phyloP scores from a whole-genome alignment of 2,329 filamentous ascomycete species.

The Aspergillus uvarum region DNA sequence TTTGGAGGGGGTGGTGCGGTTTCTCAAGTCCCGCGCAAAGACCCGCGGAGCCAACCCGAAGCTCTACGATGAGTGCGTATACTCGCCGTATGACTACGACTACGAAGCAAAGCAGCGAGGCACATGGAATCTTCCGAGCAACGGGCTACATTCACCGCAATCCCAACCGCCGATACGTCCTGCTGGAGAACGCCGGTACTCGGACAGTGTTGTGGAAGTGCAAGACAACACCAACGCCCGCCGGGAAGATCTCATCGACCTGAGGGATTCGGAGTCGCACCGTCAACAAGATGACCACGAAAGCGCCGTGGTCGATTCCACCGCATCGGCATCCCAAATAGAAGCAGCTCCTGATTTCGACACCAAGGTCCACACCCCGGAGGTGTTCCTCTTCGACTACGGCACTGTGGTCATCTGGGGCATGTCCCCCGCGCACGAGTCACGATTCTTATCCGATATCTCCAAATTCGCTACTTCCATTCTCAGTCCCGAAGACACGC shows the following conservation, averaged over 20 bases:
- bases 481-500: conserved; percentile 80
- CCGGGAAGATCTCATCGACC: conserved; percentile 64
- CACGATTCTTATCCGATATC: conserved; percentile 87
- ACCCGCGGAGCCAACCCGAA: conserved; percentile 80
- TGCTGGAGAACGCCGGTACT: conserved; percentile 67
- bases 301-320: conserved; percentile 25
- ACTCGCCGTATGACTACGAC: conserved; percentile 85
- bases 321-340: conserved; percentile 30
- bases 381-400: conserved; percentile 95
- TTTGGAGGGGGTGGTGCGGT: conserved; percentile 84
- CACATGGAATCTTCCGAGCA: conserved; percentile 31
- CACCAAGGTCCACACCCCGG: conserved; percentile 83
- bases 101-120: conserved; percentile 46
- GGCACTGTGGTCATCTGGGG: conserved; percentile 98
- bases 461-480: conserved; percentile 93
- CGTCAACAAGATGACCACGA: conserved; percentile 23
- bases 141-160: conserved; percentile 36
- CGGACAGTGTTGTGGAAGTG: conserved; percentile 64
- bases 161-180: conserved; percentile 24
- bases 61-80: conserved; percentile 95
- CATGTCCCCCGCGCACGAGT: conserved; percentile 88
- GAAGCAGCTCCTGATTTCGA: conserved; percentile 66
- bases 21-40: conserved; percentile 80
- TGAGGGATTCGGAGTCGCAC: conserved; percentile 49
- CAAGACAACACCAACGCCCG: conserved; percentile 57